Percentiles rank a stretch among this genome's conserved stretches.
phyloP scores from a whole-genome alignment of 441 rosid species.

The Macaranga tanarius region DNA sequence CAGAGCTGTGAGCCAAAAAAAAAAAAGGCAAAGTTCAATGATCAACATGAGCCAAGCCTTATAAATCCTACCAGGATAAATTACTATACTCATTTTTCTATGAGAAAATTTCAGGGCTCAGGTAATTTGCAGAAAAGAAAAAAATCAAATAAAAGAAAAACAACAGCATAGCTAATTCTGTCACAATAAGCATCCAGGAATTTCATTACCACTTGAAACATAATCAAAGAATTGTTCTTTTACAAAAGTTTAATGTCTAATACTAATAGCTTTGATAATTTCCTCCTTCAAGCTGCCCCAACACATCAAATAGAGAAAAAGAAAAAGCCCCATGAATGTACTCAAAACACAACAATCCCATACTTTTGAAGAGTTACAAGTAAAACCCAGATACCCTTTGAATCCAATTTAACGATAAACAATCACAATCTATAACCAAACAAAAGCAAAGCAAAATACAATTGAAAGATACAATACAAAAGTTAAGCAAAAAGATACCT shows the following conservation, averaged over 20 bases:
- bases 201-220: background rate
- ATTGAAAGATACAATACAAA: background rate
- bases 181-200: background rate
- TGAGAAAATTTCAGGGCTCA: background rate
- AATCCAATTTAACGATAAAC: background rate
- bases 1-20: background rate
- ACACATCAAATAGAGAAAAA: background rate
- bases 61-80: background rate
- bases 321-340: background rate
- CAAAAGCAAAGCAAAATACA: background rate
- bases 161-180: background rate
- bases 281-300: background rate
- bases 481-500: slow-evolving; percentile 9
- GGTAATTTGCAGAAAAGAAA: background rate
- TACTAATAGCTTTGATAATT: background rate
- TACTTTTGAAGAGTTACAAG: background rate
- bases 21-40: background rate
- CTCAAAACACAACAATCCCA: background rate
- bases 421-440: background rate
- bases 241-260: background rate
- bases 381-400: background rate
- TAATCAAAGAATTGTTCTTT: background rate
- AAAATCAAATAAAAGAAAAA: background rate
- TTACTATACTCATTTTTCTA: background rate
- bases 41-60: background rate